Percentiles rank a stretch among this genome's conserved stretches.
Evolutionary conservation across 2,329 filamentous ascomycete genomes (phyloP).

Genomic region (Pseudogymnoascus sp.): DNA sequence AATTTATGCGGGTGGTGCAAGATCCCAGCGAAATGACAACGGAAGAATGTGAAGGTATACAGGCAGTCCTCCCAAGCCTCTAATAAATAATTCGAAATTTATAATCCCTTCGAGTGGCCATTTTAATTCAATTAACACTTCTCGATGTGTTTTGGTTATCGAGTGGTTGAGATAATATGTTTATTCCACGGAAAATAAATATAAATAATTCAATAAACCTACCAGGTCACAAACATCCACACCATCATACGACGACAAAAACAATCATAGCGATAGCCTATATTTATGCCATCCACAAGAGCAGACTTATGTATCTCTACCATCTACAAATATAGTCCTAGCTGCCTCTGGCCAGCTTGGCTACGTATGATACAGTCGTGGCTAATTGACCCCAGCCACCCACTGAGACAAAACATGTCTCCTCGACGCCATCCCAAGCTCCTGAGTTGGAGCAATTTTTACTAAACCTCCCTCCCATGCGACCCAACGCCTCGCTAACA

Average conservation of each 20-base stretch:
- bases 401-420: not conserved
- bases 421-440: not conserved
- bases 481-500: constrained; percentile 6
- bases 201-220: not conserved
- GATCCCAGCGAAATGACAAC: not conserved
- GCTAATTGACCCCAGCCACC: not conserved
- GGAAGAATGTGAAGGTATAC: not conserved
- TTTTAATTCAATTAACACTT: not conserved
- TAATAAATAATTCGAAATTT: not conserved
- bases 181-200: not conserved
- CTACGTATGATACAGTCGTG: not conserved
- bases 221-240: not conserved
- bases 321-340: not conserved
- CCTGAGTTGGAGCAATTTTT: not conserved
- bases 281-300: not conserved
- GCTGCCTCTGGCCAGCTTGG: not conserved
- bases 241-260: not conserved
- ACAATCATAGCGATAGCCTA: not conserved
- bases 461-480: not conserved
- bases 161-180: not conserved
- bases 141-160: not conserved
- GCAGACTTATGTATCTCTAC: constrained; percentile 1
- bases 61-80: not conserved
- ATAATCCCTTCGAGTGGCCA: not conserved
- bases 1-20: not conserved